A percentile compares a stretch with the other conserved stretches of the same genome.
Evolutionary conservation across 2,329 filamentous ascomycete genomes (phyloP).

Genomic region (Sphaerulina populicola): DNA sequence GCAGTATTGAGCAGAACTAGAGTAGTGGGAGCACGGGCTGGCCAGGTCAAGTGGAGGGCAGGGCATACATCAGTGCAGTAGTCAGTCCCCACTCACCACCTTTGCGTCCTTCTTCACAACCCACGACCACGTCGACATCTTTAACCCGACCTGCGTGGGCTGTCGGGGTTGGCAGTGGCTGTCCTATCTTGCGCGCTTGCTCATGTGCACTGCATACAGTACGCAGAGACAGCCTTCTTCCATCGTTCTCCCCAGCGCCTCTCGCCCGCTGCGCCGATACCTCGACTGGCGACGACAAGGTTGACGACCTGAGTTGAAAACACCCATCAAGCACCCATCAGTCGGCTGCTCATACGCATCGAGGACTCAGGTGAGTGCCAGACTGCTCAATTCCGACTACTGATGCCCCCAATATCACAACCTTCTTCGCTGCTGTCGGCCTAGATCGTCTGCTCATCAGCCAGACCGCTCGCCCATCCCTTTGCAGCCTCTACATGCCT

Average conservation of each 20-base stretch:
- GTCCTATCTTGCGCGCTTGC: conserved; percentile 14
- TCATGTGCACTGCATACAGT: conserved; percentile 7
- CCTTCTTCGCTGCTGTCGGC: conserved; percentile 8
- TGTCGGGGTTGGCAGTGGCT: conserved; percentile 9
- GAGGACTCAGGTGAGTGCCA: conserved; percentile 25
- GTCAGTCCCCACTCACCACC: neutral
- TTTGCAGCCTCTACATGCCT: conserved; percentile 13
- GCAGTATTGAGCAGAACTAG: conserved; percentile 1
- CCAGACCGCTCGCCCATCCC: conserved; percentile 17
- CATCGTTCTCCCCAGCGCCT: neutral
- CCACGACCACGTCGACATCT: conserved; percentile 12
- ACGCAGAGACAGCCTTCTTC: conserved; percentile 9
- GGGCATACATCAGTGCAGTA: neutral
- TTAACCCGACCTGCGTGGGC: conserved; percentile 8
- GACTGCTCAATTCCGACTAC: conserved; percentile 6
- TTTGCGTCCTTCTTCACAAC: conserved; percentile 10
- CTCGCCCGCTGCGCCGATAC: conserved; percentile 5
- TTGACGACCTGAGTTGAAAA: conserved; percentile 14
- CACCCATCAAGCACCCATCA: conserved; percentile 25
- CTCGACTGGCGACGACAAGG: conserved; percentile 24
- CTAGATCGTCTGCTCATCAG: conserved; percentile 15
- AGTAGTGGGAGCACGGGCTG: neutral
- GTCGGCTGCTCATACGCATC: conserved; percentile 16
- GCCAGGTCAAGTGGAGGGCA: conserved; percentile 4
- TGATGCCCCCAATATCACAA: conserved; percentile 20